Evolutionary conservation across 495 filamentous ascomycete species (phyloP).

Genomic region (Lasiosphaeria ovina): DNA sequence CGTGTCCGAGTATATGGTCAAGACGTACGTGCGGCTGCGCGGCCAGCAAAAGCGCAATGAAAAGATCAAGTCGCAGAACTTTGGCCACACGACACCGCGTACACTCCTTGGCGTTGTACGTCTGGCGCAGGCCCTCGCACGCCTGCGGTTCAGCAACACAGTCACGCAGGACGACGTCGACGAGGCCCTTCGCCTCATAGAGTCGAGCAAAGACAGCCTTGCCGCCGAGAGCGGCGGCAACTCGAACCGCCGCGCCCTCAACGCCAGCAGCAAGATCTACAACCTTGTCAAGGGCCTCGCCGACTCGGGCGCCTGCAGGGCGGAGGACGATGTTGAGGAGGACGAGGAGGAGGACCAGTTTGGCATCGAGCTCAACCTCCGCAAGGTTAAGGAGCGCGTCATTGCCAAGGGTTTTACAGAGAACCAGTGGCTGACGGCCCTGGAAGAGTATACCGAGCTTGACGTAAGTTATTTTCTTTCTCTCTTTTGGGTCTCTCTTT

Average conservation of each 20-base stretch:
- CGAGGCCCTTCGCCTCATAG: conserved; percentile 85
- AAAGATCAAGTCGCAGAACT: conserved; percentile 73
- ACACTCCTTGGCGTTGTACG: conserved; percentile 90
- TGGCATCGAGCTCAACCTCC: conserved; percentile 77
- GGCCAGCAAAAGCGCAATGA: conserved; percentile 87
- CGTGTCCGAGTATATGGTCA: conserved; percentile 93
- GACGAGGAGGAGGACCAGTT: conserved; percentile 38
- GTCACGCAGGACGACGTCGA: conserved; percentile 93
- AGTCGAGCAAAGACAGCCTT: conserved; percentile 86
- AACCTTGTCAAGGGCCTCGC: conserved; percentile 83
- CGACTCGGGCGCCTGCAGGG: conserved; percentile 66
- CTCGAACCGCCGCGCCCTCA: conserved; percentile 63
- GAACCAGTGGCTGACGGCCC: conserved; percentile 78
- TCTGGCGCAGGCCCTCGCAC: conserved; percentile 91
- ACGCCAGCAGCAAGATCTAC: conserved; percentile 86
- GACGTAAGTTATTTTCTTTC: conserved; percentile 64
- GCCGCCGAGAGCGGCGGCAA: conserved; percentile 63
- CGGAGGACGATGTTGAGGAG: conserved; percentile 70
- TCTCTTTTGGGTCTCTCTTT: neutral
- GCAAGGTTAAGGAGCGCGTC: conserved; percentile 82
- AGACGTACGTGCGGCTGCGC: conserved; percentile 90
- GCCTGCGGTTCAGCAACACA: conserved; percentile 77
- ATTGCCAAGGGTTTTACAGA: conserved; percentile 96
- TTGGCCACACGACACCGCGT: conserved; percentile 88
- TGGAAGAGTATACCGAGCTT: conserved; percentile 84